phyloP scores from a whole-genome alignment of 352 stramenopile species.

The Peronospora farinosa region DNA sequence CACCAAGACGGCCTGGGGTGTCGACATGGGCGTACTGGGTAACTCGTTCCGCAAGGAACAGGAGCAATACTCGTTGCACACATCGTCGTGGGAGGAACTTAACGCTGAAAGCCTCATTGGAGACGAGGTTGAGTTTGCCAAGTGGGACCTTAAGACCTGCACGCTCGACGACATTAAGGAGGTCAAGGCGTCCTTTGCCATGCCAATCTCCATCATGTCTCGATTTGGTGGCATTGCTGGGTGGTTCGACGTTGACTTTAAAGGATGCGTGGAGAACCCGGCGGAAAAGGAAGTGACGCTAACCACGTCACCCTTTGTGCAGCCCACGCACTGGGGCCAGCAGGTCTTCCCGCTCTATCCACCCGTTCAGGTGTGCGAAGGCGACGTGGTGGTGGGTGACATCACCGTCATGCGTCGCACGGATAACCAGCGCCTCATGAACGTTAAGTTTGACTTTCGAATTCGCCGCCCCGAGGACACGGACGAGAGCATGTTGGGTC shows the following conservation, averaged over 20 bases:
- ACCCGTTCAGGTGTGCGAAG: slow-evolving; percentile 76
- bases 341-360: slow-evolving; percentile 83
- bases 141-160: slow-evolving; percentile 81
- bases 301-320: slow-evolving; percentile 87
- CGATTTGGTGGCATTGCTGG: slow-evolving; percentile 92
- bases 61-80: slow-evolving; percentile 84
- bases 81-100: slow-evolving; percentile 79
- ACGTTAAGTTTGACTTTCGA: slow-evolving; percentile 82
- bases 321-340: slow-evolving; percentile 85
- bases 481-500: slow-evolving; percentile 31
- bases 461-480: slow-evolving; percentile 62
- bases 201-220: slow-evolving; percentile 83
- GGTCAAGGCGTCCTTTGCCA: slow-evolving; percentile 59
- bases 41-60: slow-evolving; percentile 84
- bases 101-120: slow-evolving; percentile 71
- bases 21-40: slow-evolving; percentile 94
- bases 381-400: slow-evolving; percentile 62
- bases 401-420: slow-evolving; percentile 68
- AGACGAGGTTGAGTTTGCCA: slow-evolving; percentile 73
- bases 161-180: slow-evolving; percentile 80
- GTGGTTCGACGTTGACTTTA: slow-evolving; percentile 99
- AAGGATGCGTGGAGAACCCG: slow-evolving; percentile 75
- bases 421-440: slow-evolving; percentile 87
- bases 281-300: slow-evolving; percentile 79
- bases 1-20: slow-evolving; percentile 92